Evolutionary conservation across 805 yeast genomes (phyloP).

Genomic region (Limtongia smithiae): DNA sequence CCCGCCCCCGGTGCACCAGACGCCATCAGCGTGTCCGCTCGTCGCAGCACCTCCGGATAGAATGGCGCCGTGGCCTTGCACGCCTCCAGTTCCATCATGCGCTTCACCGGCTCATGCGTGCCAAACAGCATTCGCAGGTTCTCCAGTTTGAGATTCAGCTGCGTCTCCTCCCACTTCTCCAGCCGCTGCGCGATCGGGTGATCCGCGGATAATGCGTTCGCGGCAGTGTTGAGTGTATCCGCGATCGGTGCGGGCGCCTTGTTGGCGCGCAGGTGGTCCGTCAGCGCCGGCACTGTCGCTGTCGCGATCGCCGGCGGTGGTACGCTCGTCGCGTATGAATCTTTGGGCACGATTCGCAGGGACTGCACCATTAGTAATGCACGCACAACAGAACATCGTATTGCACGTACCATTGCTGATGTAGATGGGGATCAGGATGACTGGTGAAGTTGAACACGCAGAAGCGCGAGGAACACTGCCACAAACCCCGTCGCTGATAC

Average conservation of each 20-base stretch:
- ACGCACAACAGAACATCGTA: neutral
- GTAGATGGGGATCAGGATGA: too few relatives aligned
- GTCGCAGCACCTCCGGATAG: slow-evolving; percentile 25
- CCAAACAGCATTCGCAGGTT: slow-evolving; percentile 82
- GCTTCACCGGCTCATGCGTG: slow-evolving; percentile 86
- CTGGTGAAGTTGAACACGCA: too few relatives aligned
- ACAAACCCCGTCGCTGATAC: too few relatives aligned
- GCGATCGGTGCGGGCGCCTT: slow-evolving; percentile 23
- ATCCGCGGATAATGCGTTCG: slow-evolving; percentile 43
- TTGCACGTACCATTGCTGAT: neutral
- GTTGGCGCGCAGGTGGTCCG: slow-evolving; percentile 15
- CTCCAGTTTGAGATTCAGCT: slow-evolving; percentile 66
- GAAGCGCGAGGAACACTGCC: too few relatives aligned
- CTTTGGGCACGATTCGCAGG: slow-evolving; percentile 13
- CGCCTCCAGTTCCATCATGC: slow-evolving; percentile 82
- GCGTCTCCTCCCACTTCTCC: slow-evolving; percentile 74
- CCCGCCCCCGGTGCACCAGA: slow-evolving; percentile 47
- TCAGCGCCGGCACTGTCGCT: slow-evolving; percentile 11
- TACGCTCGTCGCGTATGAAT: slow-evolving; percentile 11
- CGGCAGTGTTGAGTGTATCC: slow-evolving; percentile 50
- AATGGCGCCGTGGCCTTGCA: slow-evolving; percentile 15
- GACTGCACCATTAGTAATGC: slow-evolving; percentile 7
- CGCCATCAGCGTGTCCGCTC: slow-evolving; percentile 37
- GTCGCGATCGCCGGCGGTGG: slow-evolving; percentile 17
- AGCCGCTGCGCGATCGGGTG: slow-evolving; percentile 85